A percentile compares a stretch with the other conserved stretches of the same genome.
phyloP scores from a whole-genome alignment of 148 eudicot species.

The Fagopyrum tataricum region DNA sequence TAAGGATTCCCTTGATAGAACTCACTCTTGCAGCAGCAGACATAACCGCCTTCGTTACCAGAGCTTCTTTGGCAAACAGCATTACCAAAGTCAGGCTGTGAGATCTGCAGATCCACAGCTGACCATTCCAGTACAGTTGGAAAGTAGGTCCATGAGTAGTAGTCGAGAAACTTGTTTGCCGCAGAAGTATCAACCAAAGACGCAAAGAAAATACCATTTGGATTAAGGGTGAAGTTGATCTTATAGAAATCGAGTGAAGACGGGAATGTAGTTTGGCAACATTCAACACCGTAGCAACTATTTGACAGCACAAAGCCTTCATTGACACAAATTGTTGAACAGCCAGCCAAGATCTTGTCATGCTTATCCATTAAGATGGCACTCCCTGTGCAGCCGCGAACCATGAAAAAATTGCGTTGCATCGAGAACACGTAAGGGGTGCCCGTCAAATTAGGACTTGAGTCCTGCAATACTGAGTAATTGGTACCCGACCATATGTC shows the following conservation, averaged over 20 bases:
- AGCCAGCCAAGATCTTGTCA: slow-evolving; percentile 2
- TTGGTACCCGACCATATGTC: not conserved
- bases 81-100: not conserved
- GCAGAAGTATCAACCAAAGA: not conserved
- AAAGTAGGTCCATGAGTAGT: not conserved
- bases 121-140: not conserved
- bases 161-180: not conserved
- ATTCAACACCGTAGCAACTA: slow-evolving; percentile 9
- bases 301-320: not conserved
- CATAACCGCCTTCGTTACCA: slow-evolving; percentile 4
- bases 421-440: not conserved
- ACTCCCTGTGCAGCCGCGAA: slow-evolving; percentile 9
- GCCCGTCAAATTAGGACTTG: not conserved
- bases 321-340: not conserved
- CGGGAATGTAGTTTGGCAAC: slow-evolving; percentile 12
- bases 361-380: not conserved
- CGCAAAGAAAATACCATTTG: not conserved
- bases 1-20: slow-evolving; percentile 23
- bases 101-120: not conserved
- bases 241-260: slow-evolving; percentile 10
- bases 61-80: not conserved
- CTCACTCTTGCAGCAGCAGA: slow-evolving; percentile 17
- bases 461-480: not conserved
- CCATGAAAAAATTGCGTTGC: slow-evolving; percentile 6
- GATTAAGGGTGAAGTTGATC: not conserved